These are phyloP conservation scores for Nothophytophthora sp. DNA, from an alignment of 352 stramenopile species.

Conservation along the genomic window DNA sequence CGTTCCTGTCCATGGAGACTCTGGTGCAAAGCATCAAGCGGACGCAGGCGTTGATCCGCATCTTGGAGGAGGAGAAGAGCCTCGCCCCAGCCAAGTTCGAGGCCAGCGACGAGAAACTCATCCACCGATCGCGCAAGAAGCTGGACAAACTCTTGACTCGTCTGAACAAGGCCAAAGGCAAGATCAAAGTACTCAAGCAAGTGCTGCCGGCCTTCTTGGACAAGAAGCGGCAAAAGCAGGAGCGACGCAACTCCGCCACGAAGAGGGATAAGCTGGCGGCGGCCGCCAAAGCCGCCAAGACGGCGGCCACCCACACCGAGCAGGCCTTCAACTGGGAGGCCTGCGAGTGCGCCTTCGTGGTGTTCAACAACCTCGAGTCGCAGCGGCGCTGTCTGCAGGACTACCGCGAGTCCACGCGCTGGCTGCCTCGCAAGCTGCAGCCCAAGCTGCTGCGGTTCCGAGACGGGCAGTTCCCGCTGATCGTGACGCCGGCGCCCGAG, in stretches of 20 bases:
- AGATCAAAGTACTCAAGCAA: slow-evolving; percentile 54
- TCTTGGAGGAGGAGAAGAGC: slow-evolving; percentile 46
- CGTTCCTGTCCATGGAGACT: slow-evolving; percentile 61
- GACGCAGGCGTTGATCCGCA: slow-evolving; percentile 26
- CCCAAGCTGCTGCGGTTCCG: slow-evolving; percentile 56
- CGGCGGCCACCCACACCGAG: slow-evolving; percentile 26
- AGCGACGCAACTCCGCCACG: neutral
- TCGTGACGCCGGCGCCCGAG: slow-evolving; percentile 60
- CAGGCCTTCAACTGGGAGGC: slow-evolving; percentile 58
- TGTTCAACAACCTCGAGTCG: slow-evolving; percentile 89
- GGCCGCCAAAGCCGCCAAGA: slow-evolving; percentile 15
- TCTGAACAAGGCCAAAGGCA: slow-evolving; percentile 40
- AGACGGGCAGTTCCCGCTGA: slow-evolving; percentile 31
- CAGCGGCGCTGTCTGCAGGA: slow-evolving; percentile 68
- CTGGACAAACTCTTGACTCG: slow-evolving; percentile 9
- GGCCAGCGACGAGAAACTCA: slow-evolving; percentile 36
- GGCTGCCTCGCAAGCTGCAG: slow-evolving; percentile 44
- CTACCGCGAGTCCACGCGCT: slow-evolving; percentile 59
- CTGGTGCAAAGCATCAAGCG: slow-evolving; percentile 49
- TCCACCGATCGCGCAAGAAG: slow-evolving; percentile 27
- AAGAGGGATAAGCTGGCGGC: slow-evolving; percentile 24
- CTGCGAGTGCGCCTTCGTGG: slow-evolving; percentile 81
- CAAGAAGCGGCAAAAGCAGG: slow-evolving; percentile 25
- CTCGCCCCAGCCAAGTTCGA: slow-evolving; percentile 18
- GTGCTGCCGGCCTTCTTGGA: slow-evolving; percentile 16